Conservation (phyloP, 1,284 basidiomycete species). For the Apiotrichum domesticum region DNA sequence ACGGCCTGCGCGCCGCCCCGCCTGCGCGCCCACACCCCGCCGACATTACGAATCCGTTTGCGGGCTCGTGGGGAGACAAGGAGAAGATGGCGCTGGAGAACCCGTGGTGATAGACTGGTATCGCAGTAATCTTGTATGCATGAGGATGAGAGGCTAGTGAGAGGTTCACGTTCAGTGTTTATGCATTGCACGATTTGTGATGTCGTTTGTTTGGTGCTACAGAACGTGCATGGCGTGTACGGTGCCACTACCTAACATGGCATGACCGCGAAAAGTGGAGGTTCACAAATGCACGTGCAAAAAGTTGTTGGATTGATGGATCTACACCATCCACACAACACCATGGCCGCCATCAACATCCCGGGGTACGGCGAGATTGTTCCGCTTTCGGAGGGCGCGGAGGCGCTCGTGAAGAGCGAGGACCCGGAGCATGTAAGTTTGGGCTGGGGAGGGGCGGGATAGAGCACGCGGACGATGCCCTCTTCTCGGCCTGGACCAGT, state of each 20-base stretch:
- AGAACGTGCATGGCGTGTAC: too few relatives aligned
- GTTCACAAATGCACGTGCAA: conserved; percentile 1
- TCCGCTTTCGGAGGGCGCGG: conserved; percentile 25
- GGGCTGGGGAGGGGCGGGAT: not conserved
- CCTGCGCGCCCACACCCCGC: conserved; percentile 42
- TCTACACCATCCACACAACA: not conserved
- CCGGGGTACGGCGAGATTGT: conserved; percentile 17
- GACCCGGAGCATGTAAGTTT: conserved; percentile 48
- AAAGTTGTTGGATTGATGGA: not conserved
- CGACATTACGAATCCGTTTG: conserved; percentile 22
- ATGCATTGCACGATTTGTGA: too few relatives aligned
- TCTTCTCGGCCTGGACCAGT: too few relatives aligned
- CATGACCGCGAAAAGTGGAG: not conserved
- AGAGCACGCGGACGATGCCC: too few relatives aligned
- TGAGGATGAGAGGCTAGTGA: not conserved
- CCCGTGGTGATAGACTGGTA: conserved; percentile 21
- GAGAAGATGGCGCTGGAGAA: conserved; percentile 29
- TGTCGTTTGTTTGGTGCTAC: too few relatives aligned
- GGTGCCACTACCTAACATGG: not conserved
- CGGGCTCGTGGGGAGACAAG: conserved; percentile 3
- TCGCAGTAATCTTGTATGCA: not conserved
- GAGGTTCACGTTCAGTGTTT: too few relatives aligned
- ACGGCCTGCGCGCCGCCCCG: conserved; percentile 26
- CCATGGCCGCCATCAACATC: conserved; percentile 10
- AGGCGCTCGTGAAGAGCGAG: conserved; percentile 43